A percentile compares a stretch with the other conserved stretches of the same genome.
Evolutionary conservation across 306 rosid species (phyloP).

Genomic region (Prunus armeniaca): DNA sequence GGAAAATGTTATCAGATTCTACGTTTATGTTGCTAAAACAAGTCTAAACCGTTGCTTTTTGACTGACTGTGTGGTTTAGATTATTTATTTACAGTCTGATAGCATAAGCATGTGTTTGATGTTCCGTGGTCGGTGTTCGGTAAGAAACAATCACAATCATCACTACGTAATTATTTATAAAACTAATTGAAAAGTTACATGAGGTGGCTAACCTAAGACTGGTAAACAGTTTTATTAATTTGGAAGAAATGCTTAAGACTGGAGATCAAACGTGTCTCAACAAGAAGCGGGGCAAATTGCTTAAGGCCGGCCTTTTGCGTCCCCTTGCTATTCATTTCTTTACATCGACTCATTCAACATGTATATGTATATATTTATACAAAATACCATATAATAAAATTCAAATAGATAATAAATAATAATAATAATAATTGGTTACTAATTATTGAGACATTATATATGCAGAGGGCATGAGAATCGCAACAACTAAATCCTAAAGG

Average conservation of each 20-base stretch:
- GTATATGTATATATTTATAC: neutral
- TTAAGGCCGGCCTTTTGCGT: neutral
- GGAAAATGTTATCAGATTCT: neutral
- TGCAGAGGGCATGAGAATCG: conserved; percentile 25
- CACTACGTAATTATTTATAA: too few relatives aligned
- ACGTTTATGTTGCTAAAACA: neutral
- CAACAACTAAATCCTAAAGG: conserved; percentile 26
- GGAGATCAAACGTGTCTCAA: neutral
- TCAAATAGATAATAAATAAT: neutral
- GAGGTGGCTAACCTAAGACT: neutral
- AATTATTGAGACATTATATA: conserved; percentile 13
- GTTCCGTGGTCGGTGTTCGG: too few relatives aligned
- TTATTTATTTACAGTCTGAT: neutral
- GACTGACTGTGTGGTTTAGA: neutral
- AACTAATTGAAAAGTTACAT: neutral
- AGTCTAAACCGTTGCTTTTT: neutral
- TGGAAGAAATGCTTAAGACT: neutral
- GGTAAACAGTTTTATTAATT: neutral
- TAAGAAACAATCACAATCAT: neutral
- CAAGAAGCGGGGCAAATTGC: neutral
- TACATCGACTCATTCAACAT: neutral
- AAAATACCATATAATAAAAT: neutral
- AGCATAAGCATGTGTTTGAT: neutral
- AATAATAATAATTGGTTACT: neutral
- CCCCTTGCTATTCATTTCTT: neutral